Evolutionary conservation across 768 basidiomycete genomes (phyloP), one percentile per base, ranked within the genome.

Genomic region (Suillus americanus): DNA sequence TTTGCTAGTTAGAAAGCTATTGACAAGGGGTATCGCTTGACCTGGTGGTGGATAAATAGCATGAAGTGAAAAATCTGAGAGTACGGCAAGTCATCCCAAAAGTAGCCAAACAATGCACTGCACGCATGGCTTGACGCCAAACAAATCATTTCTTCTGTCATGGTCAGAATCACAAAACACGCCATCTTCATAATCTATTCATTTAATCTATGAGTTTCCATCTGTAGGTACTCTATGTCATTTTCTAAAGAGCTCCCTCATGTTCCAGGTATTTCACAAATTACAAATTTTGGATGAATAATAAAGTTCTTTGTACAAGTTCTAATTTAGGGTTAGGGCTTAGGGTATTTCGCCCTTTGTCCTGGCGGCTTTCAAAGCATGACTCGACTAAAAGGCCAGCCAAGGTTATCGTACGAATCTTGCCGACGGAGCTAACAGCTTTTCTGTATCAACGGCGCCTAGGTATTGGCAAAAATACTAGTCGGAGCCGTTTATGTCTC

Each of bases 11-110:
- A 69, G 68, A 78, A 79, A 74, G 69, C 66, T 76, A 30, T 70
- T 75, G 81, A 78, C 75, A 74, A 79, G 79, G 78, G 78, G 78
- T 78, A 74, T 78, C 77, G 79, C 75, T 78, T 74, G 76, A 76
- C 69, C 66, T 65, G 77, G 72, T 80, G 78, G 77, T 68, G 76
- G 79, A 81, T 84, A 85, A 79, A 83, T 81, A 82, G 71, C 74
- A 79, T 78, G 74, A 74, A 78, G 78, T 72, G 71, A 75, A 79
- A 77, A 74, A 57, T 71, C 70, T 72, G 73, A 71, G 5, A 70
- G 68, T 70, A 77, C 75, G 33, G 56, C 67, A 61, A 33, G 57
- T 8, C 41, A 67, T 30, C 30, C 68, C 70, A 75, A 50, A 72
- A 69, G 71, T 73, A 64, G 67, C 71, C 74, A 77, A 75, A 75